phyloP scores from a whole-genome alignment of 2,329 filamentous ascomycete species.

The Neoscytalidium dimidiatum region DNA sequence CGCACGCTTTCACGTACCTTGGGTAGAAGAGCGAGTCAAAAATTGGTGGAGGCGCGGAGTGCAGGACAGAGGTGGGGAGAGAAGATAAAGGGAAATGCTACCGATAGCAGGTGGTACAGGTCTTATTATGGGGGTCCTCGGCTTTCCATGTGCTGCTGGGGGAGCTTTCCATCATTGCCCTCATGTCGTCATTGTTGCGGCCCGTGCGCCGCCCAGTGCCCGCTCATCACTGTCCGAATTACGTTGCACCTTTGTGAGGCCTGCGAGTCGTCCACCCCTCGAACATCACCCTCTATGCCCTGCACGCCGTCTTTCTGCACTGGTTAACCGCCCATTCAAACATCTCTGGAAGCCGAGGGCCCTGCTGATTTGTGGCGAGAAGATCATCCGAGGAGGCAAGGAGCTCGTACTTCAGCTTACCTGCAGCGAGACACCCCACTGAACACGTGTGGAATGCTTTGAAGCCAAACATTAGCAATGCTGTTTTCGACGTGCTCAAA shows the following conservation, averaged over 20 bases:
- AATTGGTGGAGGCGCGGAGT: neutral
- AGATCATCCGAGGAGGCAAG: too few species aligned
- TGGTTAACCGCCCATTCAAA: neutral
- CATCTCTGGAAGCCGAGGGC: neutral
- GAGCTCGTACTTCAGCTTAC: too few species aligned
- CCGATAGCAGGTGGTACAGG: neutral
- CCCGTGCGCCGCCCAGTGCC: neutral
- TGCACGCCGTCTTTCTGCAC: neutral
- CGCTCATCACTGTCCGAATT: neutral
- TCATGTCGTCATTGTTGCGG: constrained; percentile 11
- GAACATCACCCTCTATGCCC: neutral
- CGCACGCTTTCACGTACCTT: neutral
- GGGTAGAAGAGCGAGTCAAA: neutral
- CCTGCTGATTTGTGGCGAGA: too few species aligned
- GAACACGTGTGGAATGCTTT: neutral
- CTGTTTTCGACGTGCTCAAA: too few species aligned
- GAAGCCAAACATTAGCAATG: too few species aligned
- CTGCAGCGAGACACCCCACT: neutral
- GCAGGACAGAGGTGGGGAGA: neutral
- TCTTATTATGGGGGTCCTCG: constrained; percentile 7
- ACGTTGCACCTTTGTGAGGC: constrained; percentile 3
- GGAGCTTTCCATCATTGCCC: constrained; percentile 6
- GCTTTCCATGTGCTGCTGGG: constrained; percentile 1
- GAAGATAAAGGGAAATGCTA: neutral
- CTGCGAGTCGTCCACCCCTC: neutral